Evolutionary conservation across 257 asterid species (phyloP).

Genomic region (Primulina huaijiensis): DNA sequence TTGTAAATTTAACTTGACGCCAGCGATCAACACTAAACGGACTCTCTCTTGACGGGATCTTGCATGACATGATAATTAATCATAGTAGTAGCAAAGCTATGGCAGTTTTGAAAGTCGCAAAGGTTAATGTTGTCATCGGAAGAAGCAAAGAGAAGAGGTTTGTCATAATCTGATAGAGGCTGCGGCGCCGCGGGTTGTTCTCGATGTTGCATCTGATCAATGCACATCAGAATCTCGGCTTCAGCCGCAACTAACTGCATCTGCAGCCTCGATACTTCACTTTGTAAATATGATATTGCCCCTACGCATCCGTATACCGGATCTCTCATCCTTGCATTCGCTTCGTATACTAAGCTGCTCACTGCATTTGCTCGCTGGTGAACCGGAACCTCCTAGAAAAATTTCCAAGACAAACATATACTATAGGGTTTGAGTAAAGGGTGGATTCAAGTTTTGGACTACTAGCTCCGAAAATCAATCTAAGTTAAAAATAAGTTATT

Average conservation of each 20-base stretch:
- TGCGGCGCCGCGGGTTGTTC: conserved; percentile 24
- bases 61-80: conserved; percentile 44
- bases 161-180: conserved; percentile 38
- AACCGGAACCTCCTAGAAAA: conserved; percentile 63
- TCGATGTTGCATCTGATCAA: conserved; percentile 70
- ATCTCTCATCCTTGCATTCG: conserved; percentile 81
- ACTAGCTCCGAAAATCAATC: no score
- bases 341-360: conserved; percentile 83
- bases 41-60: conserved; percentile 89
- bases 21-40: conserved; percentile 59
- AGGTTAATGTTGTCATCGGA: conserved; percentile 33
- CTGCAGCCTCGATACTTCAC: conserved; percentile 78
- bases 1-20: neutral
- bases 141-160: conserved; percentile 39
- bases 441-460: no score
- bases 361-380: conserved; percentile 82
- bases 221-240: conserved; percentile 67
- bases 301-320: conserved; percentile 93
- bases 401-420: neutral
- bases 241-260: conserved; percentile 83
- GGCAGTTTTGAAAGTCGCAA: conserved; percentile 62
- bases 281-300: conserved; percentile 74
- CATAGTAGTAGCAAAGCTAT: conserved; percentile 55
- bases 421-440: no score
- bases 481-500: no score